Evolutionary conservation across 371 early-diverging fungal genomes (phyloP).

Genomic region (Mucor saturninus): DNA sequence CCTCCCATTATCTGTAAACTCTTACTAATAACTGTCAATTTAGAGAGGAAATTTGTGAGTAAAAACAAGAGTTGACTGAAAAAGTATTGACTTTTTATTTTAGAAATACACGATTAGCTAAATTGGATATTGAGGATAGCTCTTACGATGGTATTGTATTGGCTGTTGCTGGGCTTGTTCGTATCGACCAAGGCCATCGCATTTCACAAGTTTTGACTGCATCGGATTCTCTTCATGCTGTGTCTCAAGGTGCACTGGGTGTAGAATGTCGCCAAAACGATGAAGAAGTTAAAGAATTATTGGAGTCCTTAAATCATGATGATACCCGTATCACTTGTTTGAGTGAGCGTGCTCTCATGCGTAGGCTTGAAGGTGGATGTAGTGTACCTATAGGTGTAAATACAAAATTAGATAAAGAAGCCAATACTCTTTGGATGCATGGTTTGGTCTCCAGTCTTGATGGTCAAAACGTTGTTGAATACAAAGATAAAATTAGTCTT

Average conservation of each 20-base stretch:
- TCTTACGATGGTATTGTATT: constrained; percentile 83
- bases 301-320: constrained; percentile 68
- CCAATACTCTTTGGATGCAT: constrained; percentile 51
- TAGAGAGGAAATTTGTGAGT: constrained; percentile 55
- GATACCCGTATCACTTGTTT: constrained; percentile 72
- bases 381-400: constrained; percentile 94
- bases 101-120: constrained; percentile 87
- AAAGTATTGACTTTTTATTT: neutral
- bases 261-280: constrained; percentile 86
- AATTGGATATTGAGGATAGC: constrained; percentile 81
- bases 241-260: constrained; percentile 94
- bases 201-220: constrained; percentile 74
- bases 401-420: constrained; percentile 51
- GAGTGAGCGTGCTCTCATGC: constrained; percentile 92
- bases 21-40: neutral
- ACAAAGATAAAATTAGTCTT: constrained; percentile 45
- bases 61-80: neutral
- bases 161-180: constrained; percentile 88
- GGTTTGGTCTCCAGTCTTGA: constrained; percentile 77
- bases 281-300: constrained; percentile 41
- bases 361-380: constrained; percentile 94
- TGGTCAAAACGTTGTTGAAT: constrained; percentile 62
- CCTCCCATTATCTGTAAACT: constrained; percentile 10
- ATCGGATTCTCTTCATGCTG: constrained; percentile 83
- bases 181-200: constrained; percentile 71